These are phyloP conservation scores for Monosporascus sp. DNA, from an alignment of 2,329 filamentous ascomycete species.

Conservation along the genomic window DNA sequence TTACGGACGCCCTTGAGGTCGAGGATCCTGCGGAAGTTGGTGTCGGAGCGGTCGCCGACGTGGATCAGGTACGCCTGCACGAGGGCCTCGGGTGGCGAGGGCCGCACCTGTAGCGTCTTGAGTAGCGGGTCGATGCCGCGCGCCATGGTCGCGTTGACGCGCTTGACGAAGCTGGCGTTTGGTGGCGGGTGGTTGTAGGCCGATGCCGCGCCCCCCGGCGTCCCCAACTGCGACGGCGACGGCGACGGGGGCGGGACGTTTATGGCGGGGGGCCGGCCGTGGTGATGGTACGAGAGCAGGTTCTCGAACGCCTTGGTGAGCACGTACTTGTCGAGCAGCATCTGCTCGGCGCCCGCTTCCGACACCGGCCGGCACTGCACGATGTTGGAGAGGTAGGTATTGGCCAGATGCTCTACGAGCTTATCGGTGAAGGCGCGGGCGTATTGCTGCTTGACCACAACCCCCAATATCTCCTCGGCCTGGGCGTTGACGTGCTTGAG, in stretches of 20 bases:
- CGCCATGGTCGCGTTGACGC: conserved; percentile 76
- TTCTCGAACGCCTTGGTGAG: conserved; percentile 74
- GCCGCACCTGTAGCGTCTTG: conserved; percentile 92
- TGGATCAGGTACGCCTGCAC: conserved; percentile 98
- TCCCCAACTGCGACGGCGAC: not conserved
- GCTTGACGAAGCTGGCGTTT: conserved; percentile 68
- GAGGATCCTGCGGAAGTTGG: conserved; percentile 93
- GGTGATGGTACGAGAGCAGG: conserved; percentile 61
- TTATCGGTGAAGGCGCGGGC: conserved; percentile 93
- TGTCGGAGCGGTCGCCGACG: conserved; percentile 86
- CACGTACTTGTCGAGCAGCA: conserved; percentile 93
- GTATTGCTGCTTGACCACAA: conserved; percentile 88
- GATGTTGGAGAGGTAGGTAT: conserved; percentile 74
- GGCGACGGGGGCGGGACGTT: not conserved
- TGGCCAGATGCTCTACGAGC: conserved; percentile 81
- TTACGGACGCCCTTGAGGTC: conserved; percentile 92
- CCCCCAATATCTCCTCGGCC: conserved; percentile 66
- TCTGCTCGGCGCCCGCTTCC: conserved; percentile 92
- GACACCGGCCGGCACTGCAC: conserved; percentile 87
- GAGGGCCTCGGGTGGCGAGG: conserved; percentile 84
- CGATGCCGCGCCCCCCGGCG: too few species aligned
- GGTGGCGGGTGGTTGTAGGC: conserved; percentile 31
- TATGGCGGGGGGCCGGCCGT: conserved; percentile 26
- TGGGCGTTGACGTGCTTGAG: conserved; percentile 66
- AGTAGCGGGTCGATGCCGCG: conserved; percentile 80